phyloP scores from a whole-genome alignment of 208 protist genomes.

The Crithidia expoeki region DNA sequence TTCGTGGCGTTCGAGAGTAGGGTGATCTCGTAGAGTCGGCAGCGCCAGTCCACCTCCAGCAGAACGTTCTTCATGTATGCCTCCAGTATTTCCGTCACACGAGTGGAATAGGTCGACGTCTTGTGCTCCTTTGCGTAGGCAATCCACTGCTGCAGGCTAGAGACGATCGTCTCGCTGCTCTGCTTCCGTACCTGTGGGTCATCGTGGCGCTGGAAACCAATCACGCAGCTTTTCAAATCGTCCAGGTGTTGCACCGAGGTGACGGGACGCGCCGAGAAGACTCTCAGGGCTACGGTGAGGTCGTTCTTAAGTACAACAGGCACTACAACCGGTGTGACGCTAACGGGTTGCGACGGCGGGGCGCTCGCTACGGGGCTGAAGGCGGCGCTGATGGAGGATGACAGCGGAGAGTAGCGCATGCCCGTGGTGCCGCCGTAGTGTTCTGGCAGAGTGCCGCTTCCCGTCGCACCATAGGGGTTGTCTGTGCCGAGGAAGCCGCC shows the following conservation, averaged over 20 bases:
- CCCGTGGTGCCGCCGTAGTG: constrained; percentile 11
- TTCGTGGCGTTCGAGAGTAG: constrained; percentile 68
- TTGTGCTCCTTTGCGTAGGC: constrained; percentile 79
- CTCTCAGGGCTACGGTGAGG: constrained; percentile 74
- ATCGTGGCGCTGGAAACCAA: constrained; percentile 76
- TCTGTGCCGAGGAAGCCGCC: constrained; percentile 21
- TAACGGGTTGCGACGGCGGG: constrained; percentile 2
- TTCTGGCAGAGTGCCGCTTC: constrained; percentile 20
- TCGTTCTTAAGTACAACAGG: constrained; percentile 38
- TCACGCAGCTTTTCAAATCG: constrained; percentile 67
- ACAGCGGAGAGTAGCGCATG: constrained; percentile 31
- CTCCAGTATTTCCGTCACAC: constrained; percentile 87
- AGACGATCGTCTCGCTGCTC: constrained; percentile 74
- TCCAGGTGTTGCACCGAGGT: constrained; percentile 83
- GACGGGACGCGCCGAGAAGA: constrained; percentile 72
- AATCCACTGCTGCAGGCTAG: constrained; percentile 69
- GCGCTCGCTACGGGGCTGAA: constrained; percentile 22
- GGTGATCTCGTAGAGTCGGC: constrained; percentile 68
- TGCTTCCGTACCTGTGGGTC: constrained; percentile 76
- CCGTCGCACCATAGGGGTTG: constrained; percentile 15
- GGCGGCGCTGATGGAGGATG: constrained; percentile 16
- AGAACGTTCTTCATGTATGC: constrained; percentile 83
- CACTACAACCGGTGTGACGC: neutral
- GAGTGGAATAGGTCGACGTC: constrained; percentile 82
- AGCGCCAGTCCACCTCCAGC: constrained; percentile 80